A percentile compares a stretch with the other conserved stretches of the same genome.
Evolutionary conservation across 2,329 filamentous ascomycete genomes (phyloP).

Genomic region (Aureobasidium sp.): DNA sequence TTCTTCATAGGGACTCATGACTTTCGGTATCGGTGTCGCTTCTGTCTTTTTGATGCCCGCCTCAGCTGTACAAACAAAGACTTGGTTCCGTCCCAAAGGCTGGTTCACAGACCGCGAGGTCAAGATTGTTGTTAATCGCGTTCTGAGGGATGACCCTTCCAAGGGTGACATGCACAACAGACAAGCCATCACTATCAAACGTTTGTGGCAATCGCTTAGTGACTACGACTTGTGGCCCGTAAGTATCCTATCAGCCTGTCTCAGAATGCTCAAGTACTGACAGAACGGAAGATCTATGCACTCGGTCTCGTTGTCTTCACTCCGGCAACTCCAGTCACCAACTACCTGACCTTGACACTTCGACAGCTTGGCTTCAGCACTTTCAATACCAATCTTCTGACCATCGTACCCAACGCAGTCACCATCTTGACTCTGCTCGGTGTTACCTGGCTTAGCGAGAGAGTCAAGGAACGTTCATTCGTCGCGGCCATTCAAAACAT

Average conservation of each 20-base stretch:
- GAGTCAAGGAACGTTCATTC: conserved; percentile 41
- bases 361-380: conserved; percentile 52
- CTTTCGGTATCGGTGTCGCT: background rate
- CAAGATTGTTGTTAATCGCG: conserved; percentile 10
- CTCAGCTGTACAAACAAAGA: conserved; percentile 31
- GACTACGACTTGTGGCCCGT: conserved; percentile 52
- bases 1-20: conserved; percentile 26
- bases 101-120: conserved; percentile 47
- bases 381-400: conserved; percentile 57
- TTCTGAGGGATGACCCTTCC: conserved; percentile 51
- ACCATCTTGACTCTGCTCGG: conserved; percentile 37
- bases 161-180: conserved; percentile 55
- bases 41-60: conserved; percentile 25
- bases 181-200: conserved; percentile 45
- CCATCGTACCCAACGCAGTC: conserved; percentile 43
- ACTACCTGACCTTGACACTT: conserved; percentile 55
- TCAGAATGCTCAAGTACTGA: conserved; percentile 44
- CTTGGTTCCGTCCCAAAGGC: conserved; percentile 44
- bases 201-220: conserved; percentile 46
- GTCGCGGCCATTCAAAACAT: conserved; percentile 46
- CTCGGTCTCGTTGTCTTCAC: conserved; percentile 51
- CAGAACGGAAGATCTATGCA: conserved; percentile 33
- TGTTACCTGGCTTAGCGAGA: conserved; percentile 41
- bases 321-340: conserved; percentile 43
- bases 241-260: conserved; percentile 38